Percentiles rank a stretch among this genome's conserved stretches.
phyloP scores from a whole-genome alignment of 2,329 filamentous ascomycete genomes.

The Ascochyta lentis region DNA sequence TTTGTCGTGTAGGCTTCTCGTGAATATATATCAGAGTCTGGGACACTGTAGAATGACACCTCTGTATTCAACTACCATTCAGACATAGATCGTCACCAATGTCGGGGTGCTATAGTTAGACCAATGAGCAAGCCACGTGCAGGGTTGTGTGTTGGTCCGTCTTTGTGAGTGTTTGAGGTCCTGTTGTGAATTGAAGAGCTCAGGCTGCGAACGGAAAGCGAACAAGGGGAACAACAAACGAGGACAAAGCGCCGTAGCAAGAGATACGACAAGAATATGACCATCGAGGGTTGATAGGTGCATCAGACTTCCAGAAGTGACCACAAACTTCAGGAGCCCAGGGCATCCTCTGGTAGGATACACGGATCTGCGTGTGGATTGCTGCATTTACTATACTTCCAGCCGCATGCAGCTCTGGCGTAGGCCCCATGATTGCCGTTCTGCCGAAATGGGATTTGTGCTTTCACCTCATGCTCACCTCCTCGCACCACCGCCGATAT shows the following conservation, averaged over 20 bases:
- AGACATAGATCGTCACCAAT: background rate
- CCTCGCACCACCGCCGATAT: constrained; percentile 56
- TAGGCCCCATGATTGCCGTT: background rate
- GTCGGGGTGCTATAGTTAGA: background rate
- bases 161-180: background rate
- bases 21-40: too few relatives aligned
- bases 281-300: too few relatives aligned
- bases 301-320: background rate
- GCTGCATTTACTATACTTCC: background rate
- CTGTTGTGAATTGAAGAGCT: background rate
- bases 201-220: too few relatives aligned
- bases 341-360: background rate
- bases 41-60: too few relatives aligned
- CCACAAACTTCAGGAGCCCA: background rate
- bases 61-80: too few relatives aligned
- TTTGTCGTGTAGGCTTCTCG: too few relatives aligned
- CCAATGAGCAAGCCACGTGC: background rate
- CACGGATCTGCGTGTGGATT: background rate
- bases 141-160: background rate
- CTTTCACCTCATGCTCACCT: constrained; percentile 2
- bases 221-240: background rate
- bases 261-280: too few relatives aligned
- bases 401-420: background rate
- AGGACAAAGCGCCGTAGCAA: background rate
- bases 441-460: background rate